Base-by-base conservation (phyloP, 768 basidiomycete genomes). In the Mrakia hoshinonis region DNA sequence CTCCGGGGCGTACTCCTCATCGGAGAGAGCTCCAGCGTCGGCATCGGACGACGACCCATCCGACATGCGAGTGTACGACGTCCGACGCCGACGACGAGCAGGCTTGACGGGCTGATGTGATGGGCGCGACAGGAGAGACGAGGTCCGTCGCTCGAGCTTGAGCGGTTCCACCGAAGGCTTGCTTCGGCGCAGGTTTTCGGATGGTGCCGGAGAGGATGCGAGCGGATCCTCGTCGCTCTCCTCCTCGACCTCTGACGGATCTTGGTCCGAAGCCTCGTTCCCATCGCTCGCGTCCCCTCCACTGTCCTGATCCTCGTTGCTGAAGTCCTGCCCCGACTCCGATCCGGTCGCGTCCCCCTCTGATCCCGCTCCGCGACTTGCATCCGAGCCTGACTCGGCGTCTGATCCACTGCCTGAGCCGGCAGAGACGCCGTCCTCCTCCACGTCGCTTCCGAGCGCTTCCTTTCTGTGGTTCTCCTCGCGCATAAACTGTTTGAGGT, bases 401-500 rank as follows among this genome's bases (percentile, higher is more conserved):
- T 43, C 15, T 7, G 43, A 43, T 7, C 55, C 58, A n/a, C 36
- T 61, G 12, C n/a, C 58, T 12, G 31, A 34, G 15, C 26, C 58
- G 5, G 22, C 22, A 10, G 36, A 20, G 13, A 13, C 34, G 6
- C 5, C 58, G 7, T 36, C 36, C 18, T 6, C 58, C 12, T 61
- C 58, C 34, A 34, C 58, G 10, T 10, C 36, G 18, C 34, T 22
- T 22, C 58, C 34, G 22, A 61, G 34, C 58, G 43, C 43, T 7
- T 61, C 34, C 58, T 39, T 61, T 15, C 58, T 36, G 20, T 6
- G 31, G 15, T 29, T 51, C n/a, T 48, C 46, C 46, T 66, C 65
- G 29, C 48, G 43, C 65, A 66, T 13, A 13, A 66, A 66, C 22
- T 52, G 31, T 20, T 66, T 51, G 22, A 66, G 65, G 20, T 66